These are phyloP conservation scores for Phialocephala subalpina DNA, from an alignment of 2,329 filamentous ascomycete species.

Conservation along the genomic window DNA sequence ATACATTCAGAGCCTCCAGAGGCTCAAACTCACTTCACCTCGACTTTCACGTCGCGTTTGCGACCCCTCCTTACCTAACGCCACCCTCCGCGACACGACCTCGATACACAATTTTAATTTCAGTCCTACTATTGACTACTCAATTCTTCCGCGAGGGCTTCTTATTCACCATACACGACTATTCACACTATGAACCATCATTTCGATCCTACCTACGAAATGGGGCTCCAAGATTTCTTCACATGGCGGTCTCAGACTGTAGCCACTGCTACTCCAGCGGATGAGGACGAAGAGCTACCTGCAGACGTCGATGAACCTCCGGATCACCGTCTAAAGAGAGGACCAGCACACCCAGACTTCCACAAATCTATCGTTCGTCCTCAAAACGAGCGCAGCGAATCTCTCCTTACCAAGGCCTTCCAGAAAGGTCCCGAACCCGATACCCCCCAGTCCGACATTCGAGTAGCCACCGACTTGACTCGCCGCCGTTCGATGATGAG, in stretches of 20 bases:
- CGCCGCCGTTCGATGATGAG: slow-evolving; percentile 70
- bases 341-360: slow-evolving; percentile 36
- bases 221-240: slow-evolving; percentile 49
- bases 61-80: slow-evolving; percentile 22
- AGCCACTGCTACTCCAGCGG: slow-evolving; percentile 35
- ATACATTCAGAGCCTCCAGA: slow-evolving; percentile 19
- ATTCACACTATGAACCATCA: slow-evolving; percentile 26
- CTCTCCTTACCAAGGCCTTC: slow-evolving; percentile 87
- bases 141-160: not conserved
- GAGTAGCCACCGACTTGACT: slow-evolving; percentile 48
- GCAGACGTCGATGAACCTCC: slow-evolving; percentile 91
- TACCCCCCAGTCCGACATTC: slow-evolving; percentile 47
- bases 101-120: slow-evolving; percentile 25
- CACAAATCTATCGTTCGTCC: slow-evolving; percentile 51
- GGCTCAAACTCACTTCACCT: slow-evolving; percentile 13
- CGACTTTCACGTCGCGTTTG: slow-evolving; percentile 18
- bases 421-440: slow-evolving; percentile 71
- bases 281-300: slow-evolving; percentile 68
- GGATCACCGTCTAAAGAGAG: slow-evolving; percentile 55
- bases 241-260: slow-evolving; percentile 55
- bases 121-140: slow-evolving; percentile 9
- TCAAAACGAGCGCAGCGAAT: slow-evolving; percentile 70
- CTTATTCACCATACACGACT: slow-evolving; percentile 18
- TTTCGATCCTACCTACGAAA: slow-evolving; percentile 30
- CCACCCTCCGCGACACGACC: slow-evolving; percentile 21